Evolutionary conservation across 2,329 filamentous ascomycete species (phyloP), one percentile per base, ranked within the genome.

Genomic region (Thelonectria blattea): DNA sequence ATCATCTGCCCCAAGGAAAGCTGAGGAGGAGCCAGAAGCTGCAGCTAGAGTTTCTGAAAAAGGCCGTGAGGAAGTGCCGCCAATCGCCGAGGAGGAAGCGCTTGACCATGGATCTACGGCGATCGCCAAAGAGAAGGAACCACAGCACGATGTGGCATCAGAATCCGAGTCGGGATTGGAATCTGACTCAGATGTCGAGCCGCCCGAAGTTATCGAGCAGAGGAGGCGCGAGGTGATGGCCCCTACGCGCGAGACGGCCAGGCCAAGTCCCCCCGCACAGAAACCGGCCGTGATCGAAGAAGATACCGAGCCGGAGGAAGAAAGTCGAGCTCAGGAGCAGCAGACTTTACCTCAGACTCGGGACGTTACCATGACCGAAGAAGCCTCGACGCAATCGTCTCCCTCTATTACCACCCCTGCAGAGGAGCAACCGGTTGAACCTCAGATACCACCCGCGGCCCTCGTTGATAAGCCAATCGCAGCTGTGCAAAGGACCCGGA

Each of bases 251-350:
- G 50, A 49, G 20, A 22, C 9, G 43, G 6, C 49, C 42, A 3
- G 3, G 2, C 47, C 14, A 53, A 60, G 27, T 17, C 30, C 54
- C 6, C 56, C 66, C 11, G 42, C 58, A 11, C 65, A 52, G 49
- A 78, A 80, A 64, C 78, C 80, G 12, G 81, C 80, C 3, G 72
- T 79, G 12, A 79, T 83, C 1, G 73, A 73, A 14, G 83, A 87
- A 60, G 78, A 81, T 52, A 71, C 76, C 39, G 78, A 80, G 20
- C n/a, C 53, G 7, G 78, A 81, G 49, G 76, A 80, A 74, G 39
- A 67, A 71, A 14, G 41, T 54, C 18, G 71, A 14, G 43, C 52
- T 18, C 63, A 56, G 14, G 51, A 61, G 15, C 46, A 62, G 14
- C 52, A 66, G 42, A 32, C 56, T 42, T n/a, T 45, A n/a, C 20